A percentile compares a stretch with the other conserved stretches of the same genome.
phyloP scores from a whole-genome alignment of 164 flowering plant species.

The Houttuynia cordata region DNA sequence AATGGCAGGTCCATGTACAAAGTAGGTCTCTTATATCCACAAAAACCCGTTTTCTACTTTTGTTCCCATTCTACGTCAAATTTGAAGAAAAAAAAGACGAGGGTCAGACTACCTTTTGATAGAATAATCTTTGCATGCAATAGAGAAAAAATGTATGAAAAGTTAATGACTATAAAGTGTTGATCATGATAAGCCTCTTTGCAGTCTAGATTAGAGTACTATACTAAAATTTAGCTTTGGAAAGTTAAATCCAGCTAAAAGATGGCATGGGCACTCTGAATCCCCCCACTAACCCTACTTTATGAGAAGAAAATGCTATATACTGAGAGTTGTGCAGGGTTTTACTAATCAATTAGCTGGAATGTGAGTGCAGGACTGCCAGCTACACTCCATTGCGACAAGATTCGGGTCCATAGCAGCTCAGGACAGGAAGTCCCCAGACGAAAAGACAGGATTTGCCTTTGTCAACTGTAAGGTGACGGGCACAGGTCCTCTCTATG shows the following conservation, averaged over 20 bases:
- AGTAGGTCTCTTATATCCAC: conserved; percentile 20
- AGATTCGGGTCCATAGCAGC: conserved; percentile 94
- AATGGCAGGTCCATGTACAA: conserved; percentile 94
- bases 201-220: too few relatives aligned
- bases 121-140: too few relatives aligned
- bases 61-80: neutral
- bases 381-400: conserved; percentile 81
- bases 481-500: conserved; percentile 78
- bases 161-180: too few relatives aligned
- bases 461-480: conserved; percentile 68
- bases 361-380: conserved; percentile 43
- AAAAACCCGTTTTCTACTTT: neutral
- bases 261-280: too few relatives aligned
- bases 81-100: neutral
- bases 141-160: too few relatives aligned
- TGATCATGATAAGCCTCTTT: too few relatives aligned
- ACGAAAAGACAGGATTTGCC: conserved; percentile 77
- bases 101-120: neutral
- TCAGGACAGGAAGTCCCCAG: conserved; percentile 45
- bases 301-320: too few relatives aligned
- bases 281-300: too few relatives aligned
- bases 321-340: too few relatives aligned
- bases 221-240: too few relatives aligned
- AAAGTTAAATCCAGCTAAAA: too few relatives aligned
- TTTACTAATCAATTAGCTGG: neutral